Evolutionary conservation across 75 land plant genomes (phyloP), one percentile per base, ranked within the genome.

Genomic region (Pseudotsuga menziesii): DNA sequence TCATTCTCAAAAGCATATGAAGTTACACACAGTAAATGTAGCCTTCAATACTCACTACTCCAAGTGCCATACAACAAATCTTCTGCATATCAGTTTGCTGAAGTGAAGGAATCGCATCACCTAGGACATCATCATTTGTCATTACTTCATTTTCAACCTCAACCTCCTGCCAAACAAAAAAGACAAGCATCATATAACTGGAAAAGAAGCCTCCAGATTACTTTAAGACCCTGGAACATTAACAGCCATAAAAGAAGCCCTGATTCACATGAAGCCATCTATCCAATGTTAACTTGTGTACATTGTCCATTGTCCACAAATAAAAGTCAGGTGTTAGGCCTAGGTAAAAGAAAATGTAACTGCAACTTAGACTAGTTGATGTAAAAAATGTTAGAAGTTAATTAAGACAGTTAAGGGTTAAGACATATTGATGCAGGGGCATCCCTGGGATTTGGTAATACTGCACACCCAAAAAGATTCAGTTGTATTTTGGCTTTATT

Each of bases 121-220:
- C 99, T 74, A 97, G 76, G 56, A 92, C 82, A 82, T 97, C 99
- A 86, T 97, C 99, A 88, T 92, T 97, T 67, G 98, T 91, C 90
- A 97, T 88, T 4, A 78, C 26, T 72, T 72, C 78, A 76, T 82
- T 75, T 19, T 54, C 69, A 23, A 62, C 76, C 36, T 61, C 73
- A 74, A 67, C 82, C 5, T 89, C 91, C 93, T 91, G 84, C 39
- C 12, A 78, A 70, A 23, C 48, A 20, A 13, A 59, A 60, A 27
- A 69, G 77, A 57, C 78, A 66, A 80, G 54, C 69, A 61, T 56
- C 75, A 76, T 76, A 62, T 48, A 48, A 48, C 54, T 48, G 9
- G 54, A 48, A 48, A 48, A 48, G 54, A 64, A 17, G 20, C 20
- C 32, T 25, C 29, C 64, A 61, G 32, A 25, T 22, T 61, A 58